Evolutionary conservation across 129 eudicot species (phyloP).

Genomic region (Ambrosia artemisiifolia): DNA sequence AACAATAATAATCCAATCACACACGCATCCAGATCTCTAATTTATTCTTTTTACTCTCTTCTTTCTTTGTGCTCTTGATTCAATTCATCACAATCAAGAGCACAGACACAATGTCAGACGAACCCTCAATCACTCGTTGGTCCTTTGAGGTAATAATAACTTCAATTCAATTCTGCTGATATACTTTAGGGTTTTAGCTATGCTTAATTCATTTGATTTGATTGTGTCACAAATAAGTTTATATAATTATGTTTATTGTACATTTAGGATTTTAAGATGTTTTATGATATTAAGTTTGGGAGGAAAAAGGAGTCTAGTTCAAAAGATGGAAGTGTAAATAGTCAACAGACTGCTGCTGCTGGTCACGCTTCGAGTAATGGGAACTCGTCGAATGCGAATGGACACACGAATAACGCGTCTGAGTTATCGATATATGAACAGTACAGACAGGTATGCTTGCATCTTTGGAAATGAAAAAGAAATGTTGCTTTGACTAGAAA

Average conservation of each 20-base stretch:
- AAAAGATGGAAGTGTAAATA: conserved; percentile 40
- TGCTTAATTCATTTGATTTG: conserved; percentile 6
- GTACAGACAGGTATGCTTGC: conserved; percentile 57
- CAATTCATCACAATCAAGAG: conserved; percentile 8
- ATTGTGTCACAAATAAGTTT: background rate
- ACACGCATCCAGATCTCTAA: conserved; percentile 24
- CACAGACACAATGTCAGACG: conserved; percentile 48
- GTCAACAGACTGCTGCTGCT: conserved; percentile 37
- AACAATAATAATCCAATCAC: too few relatives aligned
- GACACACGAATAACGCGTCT: conserved; percentile 36
- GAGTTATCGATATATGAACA: conserved; percentile 87
- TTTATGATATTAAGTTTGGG: conserved; percentile 99
- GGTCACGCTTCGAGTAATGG: conserved; percentile 39
- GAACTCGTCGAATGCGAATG: conserved; percentile 43
- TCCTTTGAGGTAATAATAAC: conserved; percentile 49
- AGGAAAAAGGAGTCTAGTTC: conserved; percentile 57
- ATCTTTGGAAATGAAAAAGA: background rate
- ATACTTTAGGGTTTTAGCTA: too few relatives aligned
- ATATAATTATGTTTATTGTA: conserved; percentile 33
- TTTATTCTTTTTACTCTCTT: background rate
- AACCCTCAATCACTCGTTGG: conserved; percentile 77
- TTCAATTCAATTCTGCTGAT: background rate
- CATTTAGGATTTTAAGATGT: conserved; percentile 94
- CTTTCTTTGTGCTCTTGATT: conserved; percentile 12
- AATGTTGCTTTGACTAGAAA: background rate